Evolutionary conservation across 352 stramenopile species (phyloP).

Genomic region (Peronosclerospora sorghi): DNA sequence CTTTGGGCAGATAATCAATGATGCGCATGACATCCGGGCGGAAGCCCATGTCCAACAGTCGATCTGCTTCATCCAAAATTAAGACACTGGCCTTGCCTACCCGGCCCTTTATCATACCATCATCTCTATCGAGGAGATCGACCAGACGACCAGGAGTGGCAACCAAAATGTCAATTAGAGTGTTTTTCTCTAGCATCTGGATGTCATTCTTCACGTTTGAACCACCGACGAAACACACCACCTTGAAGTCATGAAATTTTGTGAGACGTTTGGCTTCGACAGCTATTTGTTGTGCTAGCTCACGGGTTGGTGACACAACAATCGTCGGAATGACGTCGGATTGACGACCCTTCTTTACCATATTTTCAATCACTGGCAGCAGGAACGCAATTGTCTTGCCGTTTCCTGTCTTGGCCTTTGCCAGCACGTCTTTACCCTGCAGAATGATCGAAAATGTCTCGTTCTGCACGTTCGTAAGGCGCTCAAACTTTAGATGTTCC

Average conservation of each 20-base stretch:
- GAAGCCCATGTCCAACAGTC: slow-evolving; percentile 94
- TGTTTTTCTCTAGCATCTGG: slow-evolving; percentile 19
- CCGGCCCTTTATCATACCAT: slow-evolving; percentile 62
- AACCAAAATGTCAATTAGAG: slow-evolving; percentile 87
- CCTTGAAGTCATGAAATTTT: slow-evolving; percentile 70
- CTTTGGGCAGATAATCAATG: slow-evolving; percentile 34
- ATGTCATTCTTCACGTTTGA: slow-evolving; percentile 78
- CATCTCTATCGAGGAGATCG: slow-evolving; percentile 92
- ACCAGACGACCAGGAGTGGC: slow-evolving; percentile 92
- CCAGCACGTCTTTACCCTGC: slow-evolving; percentile 84
- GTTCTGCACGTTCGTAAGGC: slow-evolving; percentile 86
- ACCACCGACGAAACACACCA: slow-evolving; percentile 78
- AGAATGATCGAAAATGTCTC: slow-evolving; percentile 66
- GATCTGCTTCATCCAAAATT: slow-evolving; percentile 94
- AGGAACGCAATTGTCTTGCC: slow-evolving; percentile 88
- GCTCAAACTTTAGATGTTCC: slow-evolving; percentile 76
- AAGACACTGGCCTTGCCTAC: slow-evolving; percentile 44
- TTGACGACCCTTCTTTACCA: slow-evolving; percentile 45
- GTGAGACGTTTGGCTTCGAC: slow-evolving; percentile 81
- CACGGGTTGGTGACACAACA: slow-evolving; percentile 91
- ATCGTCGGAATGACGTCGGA: slow-evolving; percentile 84
- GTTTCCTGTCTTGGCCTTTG: slow-evolving; percentile 83
- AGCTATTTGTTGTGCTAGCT: slow-evolving; percentile 92
- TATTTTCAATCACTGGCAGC: slow-evolving; percentile 66
- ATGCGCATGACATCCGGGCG: slow-evolving; percentile 87